These are phyloP conservation scores for Erysimum cheiranthoides DNA, from an alignment of 345 rosid genomes.

Conservation along the genomic window DNA sequence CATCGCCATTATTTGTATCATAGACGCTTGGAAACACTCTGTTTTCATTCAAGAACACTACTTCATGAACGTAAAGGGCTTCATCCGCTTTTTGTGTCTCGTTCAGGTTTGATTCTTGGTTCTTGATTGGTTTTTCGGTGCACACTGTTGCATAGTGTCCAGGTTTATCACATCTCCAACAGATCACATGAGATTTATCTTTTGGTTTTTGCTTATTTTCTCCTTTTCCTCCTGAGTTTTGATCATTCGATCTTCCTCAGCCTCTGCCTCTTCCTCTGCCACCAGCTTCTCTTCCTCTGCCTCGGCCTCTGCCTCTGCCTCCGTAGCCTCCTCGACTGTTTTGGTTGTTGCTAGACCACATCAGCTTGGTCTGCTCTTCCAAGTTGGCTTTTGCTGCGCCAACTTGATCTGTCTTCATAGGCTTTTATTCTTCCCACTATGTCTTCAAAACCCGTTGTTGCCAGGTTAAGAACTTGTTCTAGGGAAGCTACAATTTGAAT, in stretches of 20 bases:
- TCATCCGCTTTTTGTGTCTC: neutral
- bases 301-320: neutral
- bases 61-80: no score
- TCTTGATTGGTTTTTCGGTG: neutral
- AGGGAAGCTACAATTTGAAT: neutral
- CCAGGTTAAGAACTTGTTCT: neutral
- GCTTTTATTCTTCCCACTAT: neutral
- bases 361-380: neutral
- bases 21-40: no score
- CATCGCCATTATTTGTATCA: no score
- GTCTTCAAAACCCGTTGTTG: neutral
- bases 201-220: neutral
- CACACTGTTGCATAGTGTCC: neutral
- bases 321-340: neutral
- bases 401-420: neutral
- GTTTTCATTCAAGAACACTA: no score
- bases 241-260: neutral
- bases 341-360: neutral
- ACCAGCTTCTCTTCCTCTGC: neutral
- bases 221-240: neutral
- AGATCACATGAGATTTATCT: neutral
- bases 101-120: neutral
- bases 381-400: neutral
- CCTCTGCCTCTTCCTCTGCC: neutral
- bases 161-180: neutral